Conservation (phyloP, 768 basidiomycete species). For the Termitomyces sp. region DNA sequence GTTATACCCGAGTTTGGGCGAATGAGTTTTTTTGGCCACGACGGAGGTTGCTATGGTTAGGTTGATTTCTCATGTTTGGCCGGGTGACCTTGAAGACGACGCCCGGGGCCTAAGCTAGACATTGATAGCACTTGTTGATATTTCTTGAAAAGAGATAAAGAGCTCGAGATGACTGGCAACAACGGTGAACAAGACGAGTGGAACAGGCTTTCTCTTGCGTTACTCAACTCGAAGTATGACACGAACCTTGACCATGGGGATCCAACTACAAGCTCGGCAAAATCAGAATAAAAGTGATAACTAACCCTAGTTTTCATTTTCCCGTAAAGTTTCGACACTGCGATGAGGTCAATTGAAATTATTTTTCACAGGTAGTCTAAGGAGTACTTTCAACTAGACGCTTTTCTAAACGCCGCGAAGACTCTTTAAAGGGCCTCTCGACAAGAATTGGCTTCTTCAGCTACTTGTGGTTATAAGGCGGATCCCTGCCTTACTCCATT, state of each 20-base stretch:
- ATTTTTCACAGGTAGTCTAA: too few species aligned
- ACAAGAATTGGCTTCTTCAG: too few species aligned
- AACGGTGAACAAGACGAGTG: not conserved
- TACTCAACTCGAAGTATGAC: constrained; percentile 1
- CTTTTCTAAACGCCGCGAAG: too few species aligned
- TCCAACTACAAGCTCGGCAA: not conserved
- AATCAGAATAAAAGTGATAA: too few species aligned
- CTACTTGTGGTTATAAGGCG: too few species aligned
- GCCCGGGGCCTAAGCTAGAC: not conserved
- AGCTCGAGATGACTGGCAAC: not conserved
- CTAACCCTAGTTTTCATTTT: not conserved
- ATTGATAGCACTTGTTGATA: not conserved
- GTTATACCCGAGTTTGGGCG: constrained; percentile 3
- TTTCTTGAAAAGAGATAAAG: not conserved
- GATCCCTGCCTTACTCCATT: too few species aligned
- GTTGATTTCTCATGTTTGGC: not conserved
- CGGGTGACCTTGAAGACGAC: not conserved
- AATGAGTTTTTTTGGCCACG: not conserved
- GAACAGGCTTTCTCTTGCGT: constrained; percentile 6
- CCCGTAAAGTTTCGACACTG: not conserved
- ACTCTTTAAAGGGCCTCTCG: too few species aligned
- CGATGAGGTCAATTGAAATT: too few species aligned
- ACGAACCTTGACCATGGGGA: constrained; percentile 6
- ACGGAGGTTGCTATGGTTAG: constrained; percentile 2
- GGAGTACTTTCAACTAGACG: too few species aligned